Conservation (phyloP, 1,139 yeast species). For the Taiozyma onychis region DNA sequence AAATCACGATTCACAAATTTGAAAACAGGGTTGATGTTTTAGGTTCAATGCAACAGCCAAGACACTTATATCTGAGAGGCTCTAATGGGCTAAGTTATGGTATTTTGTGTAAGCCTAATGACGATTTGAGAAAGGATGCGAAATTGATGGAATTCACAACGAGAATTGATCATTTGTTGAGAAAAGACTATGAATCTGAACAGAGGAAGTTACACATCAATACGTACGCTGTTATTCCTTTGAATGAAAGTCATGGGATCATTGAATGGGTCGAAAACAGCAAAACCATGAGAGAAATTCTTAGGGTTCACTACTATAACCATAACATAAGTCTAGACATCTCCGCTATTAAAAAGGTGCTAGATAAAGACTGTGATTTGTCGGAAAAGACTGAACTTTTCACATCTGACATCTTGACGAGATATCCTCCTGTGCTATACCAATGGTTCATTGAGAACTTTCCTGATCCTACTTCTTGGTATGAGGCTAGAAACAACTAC, state of each 20-base stretch:
- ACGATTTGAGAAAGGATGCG: conserved; percentile 94
- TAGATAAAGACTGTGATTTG: conserved; percentile 22
- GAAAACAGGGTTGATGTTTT: conserved; percentile 64
- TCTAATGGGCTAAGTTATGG: conserved; percentile 69
- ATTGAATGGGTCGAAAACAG: conserved; percentile 92
- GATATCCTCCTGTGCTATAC: conserved; percentile 71
- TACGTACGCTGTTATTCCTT: conserved; percentile 85
- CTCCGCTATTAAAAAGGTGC: conserved; percentile 14
- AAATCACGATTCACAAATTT: conserved; percentile 50
- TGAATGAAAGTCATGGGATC: conserved; percentile 82
- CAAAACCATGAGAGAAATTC: conserved; percentile 68
- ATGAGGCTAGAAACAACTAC: conserved; percentile 66
- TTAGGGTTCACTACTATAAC: conserved; percentile 40
- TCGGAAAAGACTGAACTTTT: conserved; percentile 26
- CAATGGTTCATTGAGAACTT: conserved; percentile 86
- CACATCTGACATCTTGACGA: conserved; percentile 26
- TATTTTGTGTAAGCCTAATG: conserved; percentile 77
- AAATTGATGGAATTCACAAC: conserved; percentile 90
- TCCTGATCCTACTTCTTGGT: conserved; percentile 90
- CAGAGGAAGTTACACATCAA: conserved; percentile 66
- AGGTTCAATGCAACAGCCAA: conserved; percentile 82
- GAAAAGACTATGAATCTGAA: conserved; percentile 63
- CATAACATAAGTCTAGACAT: conserved; percentile 28
- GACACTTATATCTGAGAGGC: conserved; percentile 71
- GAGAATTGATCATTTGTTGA: conserved; percentile 71